Conservation (phyloP, 2,329 filamentous ascomycete species). For the Verticillium longisporum region DNA sequence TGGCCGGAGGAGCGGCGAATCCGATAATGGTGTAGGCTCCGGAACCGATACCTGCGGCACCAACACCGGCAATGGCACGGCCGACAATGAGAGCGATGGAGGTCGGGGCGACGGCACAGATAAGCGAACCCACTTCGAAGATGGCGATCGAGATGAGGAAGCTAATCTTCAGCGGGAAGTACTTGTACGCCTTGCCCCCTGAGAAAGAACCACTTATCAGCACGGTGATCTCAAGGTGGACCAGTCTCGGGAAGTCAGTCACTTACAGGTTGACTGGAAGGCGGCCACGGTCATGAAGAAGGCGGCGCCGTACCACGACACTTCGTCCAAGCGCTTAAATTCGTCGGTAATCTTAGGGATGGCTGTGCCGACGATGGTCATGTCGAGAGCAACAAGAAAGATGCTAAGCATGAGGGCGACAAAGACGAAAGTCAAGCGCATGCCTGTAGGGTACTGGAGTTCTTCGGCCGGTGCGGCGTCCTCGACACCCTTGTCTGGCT, state of each 20-base stretch:
- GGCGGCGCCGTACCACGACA: slow-evolving; percentile 42
- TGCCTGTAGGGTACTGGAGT: slow-evolving; percentile 4
- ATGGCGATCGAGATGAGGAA: slow-evolving; percentile 41
- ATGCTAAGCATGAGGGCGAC: slow-evolving; percentile 30
- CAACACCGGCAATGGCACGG: slow-evolving; percentile 40
- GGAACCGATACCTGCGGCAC: slow-evolving; percentile 42
- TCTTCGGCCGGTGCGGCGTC: neutral
- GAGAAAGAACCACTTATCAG: slow-evolving; percentile 30
- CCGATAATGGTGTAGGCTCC: slow-evolving; percentile 42
- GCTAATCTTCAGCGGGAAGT: slow-evolving; percentile 35
- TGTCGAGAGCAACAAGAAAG: slow-evolving; percentile 33
- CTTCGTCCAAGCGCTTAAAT: slow-evolving; percentile 35
- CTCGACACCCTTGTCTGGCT: neutral
- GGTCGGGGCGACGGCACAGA: slow-evolving; percentile 42
- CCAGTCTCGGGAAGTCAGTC: neutral
- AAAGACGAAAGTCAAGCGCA: slow-evolving; percentile 24
- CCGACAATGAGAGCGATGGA: slow-evolving; percentile 43
- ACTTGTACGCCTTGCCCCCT: slow-evolving; percentile 39
- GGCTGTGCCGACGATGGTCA: slow-evolving; percentile 34
- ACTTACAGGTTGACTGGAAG: slow-evolving; percentile 26
- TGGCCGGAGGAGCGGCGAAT: slow-evolving; percentile 28
- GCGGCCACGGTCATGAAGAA: slow-evolving; percentile 34
- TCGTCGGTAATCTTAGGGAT: slow-evolving; percentile 35
- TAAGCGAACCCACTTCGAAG: slow-evolving; percentile 47
- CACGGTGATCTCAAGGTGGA: neutral